A percentile compares a stretch with the other conserved stretches of the same genome.
These are phyloP conservation scores for Tulasnella sp. DNA, from an alignment of 768 basidiomycete species.

Conservation along the genomic window DNA sequence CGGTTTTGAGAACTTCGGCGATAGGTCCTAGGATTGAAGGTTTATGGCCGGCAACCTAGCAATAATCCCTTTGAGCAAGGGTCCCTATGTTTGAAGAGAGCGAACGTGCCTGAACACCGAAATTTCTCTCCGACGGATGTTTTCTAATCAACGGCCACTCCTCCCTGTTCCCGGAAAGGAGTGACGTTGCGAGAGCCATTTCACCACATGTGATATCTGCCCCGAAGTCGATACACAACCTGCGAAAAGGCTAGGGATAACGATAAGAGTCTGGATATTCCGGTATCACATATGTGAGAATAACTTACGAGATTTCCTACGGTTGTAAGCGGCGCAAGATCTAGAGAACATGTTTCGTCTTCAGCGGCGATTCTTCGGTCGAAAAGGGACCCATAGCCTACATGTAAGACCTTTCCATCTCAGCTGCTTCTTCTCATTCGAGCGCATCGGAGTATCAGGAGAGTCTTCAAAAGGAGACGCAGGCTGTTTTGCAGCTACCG, in stretches of 20 bases:
- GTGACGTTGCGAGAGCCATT: conserved; percentile 91
- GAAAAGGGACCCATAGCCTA: conserved; percentile 31
- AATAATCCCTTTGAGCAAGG: background rate
- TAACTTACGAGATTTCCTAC: conserved; percentile 85
- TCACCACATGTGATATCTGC: conserved; percentile 95
- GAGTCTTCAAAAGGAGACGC: conserved; percentile 29
- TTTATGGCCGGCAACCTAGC: conserved; percentile 81
- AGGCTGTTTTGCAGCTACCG: background rate
- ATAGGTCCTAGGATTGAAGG: conserved; percentile 46
- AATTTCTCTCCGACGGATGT: conserved; percentile 75
- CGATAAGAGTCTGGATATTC: background rate
- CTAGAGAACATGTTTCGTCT: conserved; percentile 22
- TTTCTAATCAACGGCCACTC: conserved; percentile 91
- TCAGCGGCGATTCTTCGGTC: background rate
- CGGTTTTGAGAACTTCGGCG: conserved; percentile 10
- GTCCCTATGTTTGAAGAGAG: background rate
- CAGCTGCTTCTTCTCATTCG: conserved; percentile 75
- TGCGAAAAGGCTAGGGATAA: conserved; percentile 67
- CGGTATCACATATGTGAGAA: background rate
- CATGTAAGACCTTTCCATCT: conserved; percentile 83
- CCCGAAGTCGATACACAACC: conserved; percentile 74
- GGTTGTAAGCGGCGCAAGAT: conserved; percentile 79
- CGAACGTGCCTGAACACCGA: conserved; percentile 44
- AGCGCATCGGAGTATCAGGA: conserved; percentile 59
- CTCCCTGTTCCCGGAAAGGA: conserved; percentile 76